phyloP scores from a whole-genome alignment of 306 rosid genomes.

The Delonix regia region DNA sequence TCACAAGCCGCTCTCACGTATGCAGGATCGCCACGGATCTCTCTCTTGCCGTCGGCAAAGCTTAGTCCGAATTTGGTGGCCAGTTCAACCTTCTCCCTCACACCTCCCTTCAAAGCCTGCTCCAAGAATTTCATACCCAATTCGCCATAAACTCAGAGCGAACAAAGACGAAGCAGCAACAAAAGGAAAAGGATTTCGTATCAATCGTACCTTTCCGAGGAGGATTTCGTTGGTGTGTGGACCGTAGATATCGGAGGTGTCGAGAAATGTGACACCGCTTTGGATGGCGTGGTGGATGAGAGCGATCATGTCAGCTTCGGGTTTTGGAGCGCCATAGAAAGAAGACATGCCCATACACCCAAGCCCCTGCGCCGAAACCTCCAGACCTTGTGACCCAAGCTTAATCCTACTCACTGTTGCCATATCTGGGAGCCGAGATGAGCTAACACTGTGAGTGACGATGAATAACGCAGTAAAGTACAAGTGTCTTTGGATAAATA shows the following conservation, averaged over 20 bases:
- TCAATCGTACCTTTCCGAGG: constrained; percentile 38
- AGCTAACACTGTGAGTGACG: background rate
- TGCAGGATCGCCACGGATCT: constrained; percentile 58
- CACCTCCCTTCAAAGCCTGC: constrained; percentile 52
- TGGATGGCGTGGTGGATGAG: constrained; percentile 65
- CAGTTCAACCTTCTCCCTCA: constrained; percentile 53
- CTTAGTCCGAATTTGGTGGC: constrained; percentile 63
- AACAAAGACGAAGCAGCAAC: background rate
- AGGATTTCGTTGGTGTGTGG: constrained; percentile 59
- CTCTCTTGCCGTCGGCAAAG: constrained; percentile 26
- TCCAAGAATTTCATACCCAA: background rate
- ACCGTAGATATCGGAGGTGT: constrained; percentile 65
- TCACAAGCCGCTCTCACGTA: constrained; percentile 76
- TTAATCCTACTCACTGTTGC: constrained; percentile 45
- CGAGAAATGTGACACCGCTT: constrained; percentile 67
- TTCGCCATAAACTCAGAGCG: background rate
- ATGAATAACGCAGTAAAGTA: no score
- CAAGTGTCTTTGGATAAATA: no score
- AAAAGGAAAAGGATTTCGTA: no score
- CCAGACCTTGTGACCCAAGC: constrained; percentile 53
- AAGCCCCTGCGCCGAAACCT: constrained; percentile 61
- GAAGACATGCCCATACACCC: constrained; percentile 79
- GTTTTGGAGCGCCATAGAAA: constrained; percentile 67
- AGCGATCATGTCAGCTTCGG: constrained; percentile 66
- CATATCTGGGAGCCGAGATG: constrained; percentile 7